Evolutionary conservation across 495 filamentous ascomycete genomes (phyloP).

Genomic region (Cercophora samala): DNA sequence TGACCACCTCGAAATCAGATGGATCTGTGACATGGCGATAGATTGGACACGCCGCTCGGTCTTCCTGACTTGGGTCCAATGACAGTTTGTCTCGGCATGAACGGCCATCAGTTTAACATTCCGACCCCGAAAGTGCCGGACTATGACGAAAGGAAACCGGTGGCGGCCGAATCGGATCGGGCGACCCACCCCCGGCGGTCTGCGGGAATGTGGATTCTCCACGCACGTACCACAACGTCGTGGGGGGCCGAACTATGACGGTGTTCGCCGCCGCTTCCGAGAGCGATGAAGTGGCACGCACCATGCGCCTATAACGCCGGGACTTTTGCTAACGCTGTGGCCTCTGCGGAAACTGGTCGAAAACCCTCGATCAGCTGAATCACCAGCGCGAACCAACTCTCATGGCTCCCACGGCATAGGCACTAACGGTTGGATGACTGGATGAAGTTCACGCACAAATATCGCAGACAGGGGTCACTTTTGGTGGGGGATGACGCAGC

Average conservation of each 20-base stretch:
- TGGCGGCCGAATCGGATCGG: neutral
- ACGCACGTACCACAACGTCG: neutral
- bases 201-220: neutral
- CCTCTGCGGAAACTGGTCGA: neutral
- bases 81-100: neutral
- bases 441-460: slow-evolving; percentile 29
- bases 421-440: slow-evolving; percentile 15
- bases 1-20: neutral
- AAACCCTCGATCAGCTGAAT: slow-evolving; percentile 9
- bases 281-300: too few species aligned
- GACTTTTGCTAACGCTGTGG: neutral
- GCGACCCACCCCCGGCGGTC: neutral
- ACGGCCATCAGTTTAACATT: neutral
- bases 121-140: neutral
- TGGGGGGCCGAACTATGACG: neutral
- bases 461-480: slow-evolving; percentile 18
- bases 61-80: neutral
- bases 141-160: neutral
- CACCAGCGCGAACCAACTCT: neutral
- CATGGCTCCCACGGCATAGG: neutral
- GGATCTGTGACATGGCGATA: neutral
- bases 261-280: neutral
- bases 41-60: neutral
- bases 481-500: slow-evolving; percentile 13
- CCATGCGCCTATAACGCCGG: too few species aligned